phyloP scores from a whole-genome alignment of 768 basidiomycete species.

The Sporobolomyces phaffii region DNA sequence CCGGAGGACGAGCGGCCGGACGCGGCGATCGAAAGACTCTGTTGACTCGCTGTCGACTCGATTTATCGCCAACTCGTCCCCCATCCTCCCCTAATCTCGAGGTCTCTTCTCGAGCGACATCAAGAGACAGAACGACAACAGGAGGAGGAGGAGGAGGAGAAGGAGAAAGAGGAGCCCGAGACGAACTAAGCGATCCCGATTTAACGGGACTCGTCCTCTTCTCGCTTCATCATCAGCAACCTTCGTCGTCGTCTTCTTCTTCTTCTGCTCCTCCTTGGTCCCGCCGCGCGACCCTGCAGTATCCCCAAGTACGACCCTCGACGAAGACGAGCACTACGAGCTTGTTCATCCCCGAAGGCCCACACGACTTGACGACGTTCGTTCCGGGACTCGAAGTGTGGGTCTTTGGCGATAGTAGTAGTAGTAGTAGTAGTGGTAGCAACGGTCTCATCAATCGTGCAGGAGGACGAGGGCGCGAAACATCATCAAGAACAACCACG shows the following conservation, averaged over 20 bases:
- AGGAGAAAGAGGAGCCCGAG: too few species aligned
- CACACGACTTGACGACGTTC: not conserved
- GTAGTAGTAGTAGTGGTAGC: too few species aligned
- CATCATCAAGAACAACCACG: too few species aligned
- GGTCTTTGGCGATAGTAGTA: too few species aligned
- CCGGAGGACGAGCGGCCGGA: not conserved
- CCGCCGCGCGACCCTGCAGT: not conserved
- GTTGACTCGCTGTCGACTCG: not conserved
- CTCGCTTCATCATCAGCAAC: slow-evolving; percentile 10
- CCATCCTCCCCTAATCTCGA: not conserved
- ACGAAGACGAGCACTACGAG: not conserved
- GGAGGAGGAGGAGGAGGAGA: too few species aligned
- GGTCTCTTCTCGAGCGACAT: not conserved
- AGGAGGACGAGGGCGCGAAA: too few species aligned
- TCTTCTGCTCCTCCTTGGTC: too few species aligned
- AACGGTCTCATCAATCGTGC: too few species aligned
- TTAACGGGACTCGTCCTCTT: slow-evolving; percentile 24
- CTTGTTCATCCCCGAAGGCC: not conserved
- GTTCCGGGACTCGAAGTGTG: not conserved
- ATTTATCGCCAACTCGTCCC: not conserved
- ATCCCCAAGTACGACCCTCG: not conserved
- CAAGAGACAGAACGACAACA: too few species aligned
- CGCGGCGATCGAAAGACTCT: not conserved
- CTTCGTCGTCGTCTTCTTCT: not conserved
- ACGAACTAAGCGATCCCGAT: not conserved